A percentile compares a stretch with the other conserved stretches of the same genome.
These are phyloP conservation scores for Tympanopsis confertula DNA, from an alignment of 2,329 filamentous ascomycete genomes.

Conservation along the genomic window DNA sequence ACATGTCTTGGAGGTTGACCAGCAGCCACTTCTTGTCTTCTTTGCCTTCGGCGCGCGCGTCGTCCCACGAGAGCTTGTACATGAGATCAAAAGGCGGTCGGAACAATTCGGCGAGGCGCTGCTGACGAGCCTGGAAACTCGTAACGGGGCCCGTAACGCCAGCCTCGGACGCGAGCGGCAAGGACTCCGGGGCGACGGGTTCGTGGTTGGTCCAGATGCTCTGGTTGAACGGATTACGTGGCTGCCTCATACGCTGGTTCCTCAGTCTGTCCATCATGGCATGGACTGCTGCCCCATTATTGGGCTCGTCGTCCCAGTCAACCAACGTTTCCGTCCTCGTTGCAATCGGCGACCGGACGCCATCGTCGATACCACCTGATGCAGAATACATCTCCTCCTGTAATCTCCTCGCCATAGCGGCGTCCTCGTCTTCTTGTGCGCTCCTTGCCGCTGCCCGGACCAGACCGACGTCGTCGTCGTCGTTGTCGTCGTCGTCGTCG, in stretches of 20 bases:
- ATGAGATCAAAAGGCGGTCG: constrained; percentile 88
- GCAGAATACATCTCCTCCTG: constrained; percentile 75
- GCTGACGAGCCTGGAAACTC: not conserved
- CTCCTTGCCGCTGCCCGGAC: constrained; percentile 27
- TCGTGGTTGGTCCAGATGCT: constrained; percentile 20
- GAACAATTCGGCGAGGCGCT: constrained; percentile 68
- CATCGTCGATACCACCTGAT: constrained; percentile 34
- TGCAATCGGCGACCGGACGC: constrained; percentile 78
- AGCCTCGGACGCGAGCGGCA: constrained; percentile 5
- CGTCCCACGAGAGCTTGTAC: constrained; percentile 66
- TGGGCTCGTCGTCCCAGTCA: constrained; percentile 42
- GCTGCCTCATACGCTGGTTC: not conserved
- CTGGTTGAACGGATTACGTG: constrained; percentile 24
- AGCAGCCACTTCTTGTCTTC: constrained; percentile 86
- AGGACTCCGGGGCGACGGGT: constrained; percentile 12
- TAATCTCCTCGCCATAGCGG: constrained; percentile 78
- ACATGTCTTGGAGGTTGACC: constrained; percentile 88
- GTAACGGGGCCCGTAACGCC: not conserved
- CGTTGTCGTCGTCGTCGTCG: constrained; percentile 23
- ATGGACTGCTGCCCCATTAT: constrained; percentile 24
- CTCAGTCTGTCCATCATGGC: not conserved
- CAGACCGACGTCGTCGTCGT: constrained; percentile 25
- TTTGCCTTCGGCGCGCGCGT: constrained; percentile 74
- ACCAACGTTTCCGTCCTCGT: constrained; percentile 85
- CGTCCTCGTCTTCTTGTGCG: constrained; percentile 72